Conservation (phyloP, 1,284 basidiomycete genomes). For the Macrocystidia cucumis region DNA sequence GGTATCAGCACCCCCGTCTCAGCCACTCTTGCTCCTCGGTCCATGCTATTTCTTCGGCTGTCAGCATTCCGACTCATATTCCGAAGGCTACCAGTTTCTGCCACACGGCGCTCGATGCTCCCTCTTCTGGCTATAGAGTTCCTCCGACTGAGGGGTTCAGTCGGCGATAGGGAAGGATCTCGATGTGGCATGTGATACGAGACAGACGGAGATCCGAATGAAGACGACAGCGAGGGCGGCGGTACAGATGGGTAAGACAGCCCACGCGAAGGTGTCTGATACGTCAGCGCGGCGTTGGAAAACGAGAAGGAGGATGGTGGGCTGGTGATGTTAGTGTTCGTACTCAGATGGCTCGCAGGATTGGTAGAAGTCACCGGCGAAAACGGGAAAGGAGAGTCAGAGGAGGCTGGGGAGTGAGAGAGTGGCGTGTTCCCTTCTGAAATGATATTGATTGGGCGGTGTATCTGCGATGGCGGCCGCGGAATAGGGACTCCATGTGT, state of each 20-base stretch:
- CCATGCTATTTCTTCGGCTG: conserved; percentile 50
- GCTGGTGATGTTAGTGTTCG: conserved; percentile 54
- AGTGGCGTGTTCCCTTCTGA: conserved; percentile 48
- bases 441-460: conserved; percentile 35
- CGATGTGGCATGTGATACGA: conserved; percentile 36
- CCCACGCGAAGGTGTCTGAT: conserved; percentile 20
- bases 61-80: conserved; percentile 27
- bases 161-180: conserved; percentile 38
- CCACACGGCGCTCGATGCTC: conserved; percentile 31
- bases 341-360: conserved; percentile 46
- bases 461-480: conserved; percentile 53
- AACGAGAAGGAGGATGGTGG: conserved; percentile 54
- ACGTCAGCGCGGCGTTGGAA: conserved; percentile 26
- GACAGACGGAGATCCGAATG: conserved; percentile 54
- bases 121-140: conserved; percentile 37
- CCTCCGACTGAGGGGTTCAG: conserved; percentile 42
- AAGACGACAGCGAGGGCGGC: conserved; percentile 60
- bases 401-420: conserved; percentile 52
- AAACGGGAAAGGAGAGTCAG: conserved; percentile 48
- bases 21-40: conserved; percentile 54
- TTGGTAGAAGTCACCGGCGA: conserved; percentile 47
- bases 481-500: conserved; percentile 61
- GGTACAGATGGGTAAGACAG: conserved; percentile 62
- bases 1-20: conserved; percentile 52
- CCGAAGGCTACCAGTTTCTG: conserved; percentile 30